Conservation (phyloP, 192 early-diverging fungal species). For the Linnemannia zychae region DNA sequence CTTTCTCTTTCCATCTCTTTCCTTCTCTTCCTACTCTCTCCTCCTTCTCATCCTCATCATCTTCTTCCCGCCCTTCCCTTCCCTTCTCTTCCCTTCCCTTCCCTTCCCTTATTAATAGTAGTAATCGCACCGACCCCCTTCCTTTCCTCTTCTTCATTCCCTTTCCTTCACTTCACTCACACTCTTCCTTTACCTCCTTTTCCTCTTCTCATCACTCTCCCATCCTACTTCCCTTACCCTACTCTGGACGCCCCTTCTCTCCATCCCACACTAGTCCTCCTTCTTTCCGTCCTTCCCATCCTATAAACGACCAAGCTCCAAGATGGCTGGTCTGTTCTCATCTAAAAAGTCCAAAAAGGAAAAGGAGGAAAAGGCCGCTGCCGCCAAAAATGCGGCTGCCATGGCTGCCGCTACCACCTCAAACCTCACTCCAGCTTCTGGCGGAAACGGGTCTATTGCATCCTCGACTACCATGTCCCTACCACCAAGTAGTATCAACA, state of each 20-base stretch:
- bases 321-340: constrained; percentile 51
- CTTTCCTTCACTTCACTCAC: background rate
- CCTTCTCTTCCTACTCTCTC: background rate
- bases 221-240: background rate
- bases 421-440: background rate
- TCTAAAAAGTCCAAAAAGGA: constrained; percentile 53
- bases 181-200: background rate
- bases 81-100: background rate
- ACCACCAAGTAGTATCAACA: background rate
- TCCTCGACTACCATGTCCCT: constrained; percentile 10
- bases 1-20: background rate
- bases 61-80: background rate
- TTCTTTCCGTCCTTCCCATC: background rate
- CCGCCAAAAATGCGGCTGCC: constrained; percentile 31
- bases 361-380: constrained; percentile 53
- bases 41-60: background rate
- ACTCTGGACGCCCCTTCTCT: background rate
- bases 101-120: background rate
- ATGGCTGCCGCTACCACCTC: constrained; percentile 12
- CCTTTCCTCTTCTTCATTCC: background rate
- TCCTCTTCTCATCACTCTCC: background rate
- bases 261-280: background rate
- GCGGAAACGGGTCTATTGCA: constrained; percentile 4
- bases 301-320: background rate
- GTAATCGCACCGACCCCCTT: background rate